Evolutionary conservation across 306 rosid species (phyloP), one percentile per base, ranked within the genome.

Genomic region (Cajanus cajan): DNA sequence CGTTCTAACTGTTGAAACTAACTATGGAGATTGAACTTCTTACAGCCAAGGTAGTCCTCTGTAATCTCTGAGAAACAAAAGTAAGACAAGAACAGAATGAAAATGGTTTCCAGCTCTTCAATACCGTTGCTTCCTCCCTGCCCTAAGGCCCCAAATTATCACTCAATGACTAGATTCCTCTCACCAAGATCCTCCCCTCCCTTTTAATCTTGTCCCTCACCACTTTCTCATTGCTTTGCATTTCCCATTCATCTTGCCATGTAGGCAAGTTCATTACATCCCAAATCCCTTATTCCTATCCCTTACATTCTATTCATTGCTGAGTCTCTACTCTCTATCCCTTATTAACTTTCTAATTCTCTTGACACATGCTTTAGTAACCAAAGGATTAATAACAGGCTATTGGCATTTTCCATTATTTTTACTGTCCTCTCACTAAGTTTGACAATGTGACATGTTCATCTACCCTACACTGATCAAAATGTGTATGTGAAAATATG

Each of bases 371-470:
- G 39, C 55, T 45, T 34, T 63, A 62, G 59, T 43, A 62, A 34
- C 73, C 4, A 25, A 33, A 22, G 34, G 57, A 45, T 81, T 50
- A 65, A 48, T 45, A 57, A 55, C 64, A 33, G 18, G 62, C 55
- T 55, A 68, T 44, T 34, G 6, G 40, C 51, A 69, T 58, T 61
- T 69, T 24, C 28, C 44, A 41, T 82, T 50, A 52, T 40, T 15
- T 79, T 50, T 58, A 31, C 16, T 58, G 25, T 81, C 43, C 18
- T 71, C 43, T 61, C 40, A n/a, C 24, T 7, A 45, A 9, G 72
- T 63, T 78, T 73, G 51, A n/a, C n/a, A n/a, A n/a, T n/a, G n/a
- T n/a, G n/a, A 31, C 75, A 66, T 7, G 40, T 65, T 44, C 55
- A 13, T 63, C 39, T 19, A 47, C 9, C 50, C 76, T 6, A 34